Conservation (phyloP, 2,329 filamentous ascomycete species). For the Malbranchea cinnamomea region DNA sequence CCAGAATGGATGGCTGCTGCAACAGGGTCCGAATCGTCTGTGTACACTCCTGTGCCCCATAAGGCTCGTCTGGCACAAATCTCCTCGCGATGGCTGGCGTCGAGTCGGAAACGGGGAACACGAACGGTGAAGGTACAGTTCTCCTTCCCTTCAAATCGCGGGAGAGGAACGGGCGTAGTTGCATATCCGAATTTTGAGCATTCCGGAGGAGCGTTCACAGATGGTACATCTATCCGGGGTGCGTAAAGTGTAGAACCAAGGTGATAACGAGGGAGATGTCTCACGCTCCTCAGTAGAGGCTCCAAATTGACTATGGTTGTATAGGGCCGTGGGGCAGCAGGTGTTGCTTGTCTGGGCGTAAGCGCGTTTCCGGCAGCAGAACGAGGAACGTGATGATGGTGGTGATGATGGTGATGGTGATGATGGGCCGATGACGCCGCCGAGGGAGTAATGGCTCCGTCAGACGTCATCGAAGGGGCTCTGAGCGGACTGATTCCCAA, state of each 20-base stretch:
- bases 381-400: constrained; percentile 22
- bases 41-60: constrained; percentile 92
- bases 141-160: constrained; percentile 60
- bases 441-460: constrained; percentile 9
- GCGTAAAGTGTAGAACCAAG: constrained; percentile 75
- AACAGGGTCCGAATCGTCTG: constrained; percentile 86
- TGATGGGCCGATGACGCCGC: constrained; percentile 20
- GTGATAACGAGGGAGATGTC: constrained; percentile 57
- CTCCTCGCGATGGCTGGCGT: constrained; percentile 55
- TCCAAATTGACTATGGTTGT: constrained; percentile 54
- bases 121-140: constrained; percentile 87
- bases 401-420: constrained; percentile 32
- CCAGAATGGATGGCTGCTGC: constrained; percentile 87
- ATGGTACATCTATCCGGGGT: constrained; percentile 42
- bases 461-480: constrained; percentile 17
- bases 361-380: constrained; percentile 13
- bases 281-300: constrained; percentile 55
- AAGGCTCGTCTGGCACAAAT: constrained; percentile 67
- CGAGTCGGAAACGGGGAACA: constrained; percentile 65
- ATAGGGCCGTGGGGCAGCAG: constrained; percentile 36
- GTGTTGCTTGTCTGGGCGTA: constrained; percentile 8
- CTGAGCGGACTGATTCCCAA: constrained; percentile 9
- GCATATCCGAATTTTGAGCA: constrained; percentile 43
- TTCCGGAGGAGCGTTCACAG: constrained; percentile 23
- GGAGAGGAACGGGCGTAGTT: constrained; percentile 54